Evolutionary conservation across 2,329 filamentous ascomycete genomes (phyloP).

Genomic region (Aspergillus viridinutans): DNA sequence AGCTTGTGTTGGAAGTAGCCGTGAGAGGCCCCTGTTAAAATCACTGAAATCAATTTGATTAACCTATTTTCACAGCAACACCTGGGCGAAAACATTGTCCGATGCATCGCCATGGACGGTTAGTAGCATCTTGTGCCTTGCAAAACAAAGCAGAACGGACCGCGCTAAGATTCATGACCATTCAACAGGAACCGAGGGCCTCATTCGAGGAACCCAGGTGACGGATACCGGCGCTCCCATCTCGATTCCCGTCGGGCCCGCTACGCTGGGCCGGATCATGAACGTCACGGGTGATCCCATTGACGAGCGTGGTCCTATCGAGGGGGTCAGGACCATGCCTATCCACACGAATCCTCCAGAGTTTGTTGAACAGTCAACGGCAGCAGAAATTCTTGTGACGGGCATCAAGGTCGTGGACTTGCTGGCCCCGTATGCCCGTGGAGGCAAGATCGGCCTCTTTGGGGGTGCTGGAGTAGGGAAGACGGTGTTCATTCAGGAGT

Average conservation of each 20-base stretch:
- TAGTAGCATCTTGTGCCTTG: slow-evolving; percentile 39
- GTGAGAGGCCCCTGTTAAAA: slow-evolving; percentile 55
- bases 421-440: slow-evolving; percentile 97
- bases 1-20: slow-evolving; percentile 92
- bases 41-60: slow-evolving; percentile 8
- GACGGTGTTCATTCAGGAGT: slow-evolving; percentile 99
- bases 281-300: slow-evolving; percentile 99
- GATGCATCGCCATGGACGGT: slow-evolving; percentile 99
- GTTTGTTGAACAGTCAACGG: slow-evolving; percentile 94
- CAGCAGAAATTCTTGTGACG: slow-evolving; percentile 93
- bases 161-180: too few species aligned
- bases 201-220: slow-evolving; percentile 83
- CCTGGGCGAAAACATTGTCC: slow-evolving; percentile 97
- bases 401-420: slow-evolving; percentile 99
- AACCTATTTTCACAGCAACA: slow-evolving; percentile 70
- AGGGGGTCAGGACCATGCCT: slow-evolving; percentile 77
- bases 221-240: slow-evolving; percentile 91
- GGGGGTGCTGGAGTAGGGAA: slow-evolving; percentile 99
- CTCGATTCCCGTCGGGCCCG: slow-evolving; percentile 89
- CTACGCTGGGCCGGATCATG: slow-evolving; percentile 96
- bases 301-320: slow-evolving; percentile 98
- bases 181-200: slow-evolving; percentile 88
- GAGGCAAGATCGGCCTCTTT: slow-evolving; percentile 99
- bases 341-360: slow-evolving; percentile 92
- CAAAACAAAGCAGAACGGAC: too few species aligned